Evolutionary conservation across 371 early-diverging fungal species (phyloP), one percentile per base, ranked within the genome.

Genomic region (Apophysomyces trapeziformis): DNA sequence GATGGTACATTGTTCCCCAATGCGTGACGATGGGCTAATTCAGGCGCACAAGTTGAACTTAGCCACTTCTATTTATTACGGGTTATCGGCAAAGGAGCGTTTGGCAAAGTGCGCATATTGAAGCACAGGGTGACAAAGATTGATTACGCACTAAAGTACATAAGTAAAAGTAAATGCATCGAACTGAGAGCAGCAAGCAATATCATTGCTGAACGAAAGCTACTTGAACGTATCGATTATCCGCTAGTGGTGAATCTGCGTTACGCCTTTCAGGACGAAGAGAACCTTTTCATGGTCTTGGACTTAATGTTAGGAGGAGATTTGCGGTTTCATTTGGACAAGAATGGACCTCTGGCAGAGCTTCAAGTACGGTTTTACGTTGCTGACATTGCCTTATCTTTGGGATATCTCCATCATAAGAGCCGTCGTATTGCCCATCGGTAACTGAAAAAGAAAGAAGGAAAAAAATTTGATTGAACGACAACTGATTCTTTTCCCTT

Each of bases 221-320:
- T 87, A 21, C 63, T 87, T 4, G 83, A 85, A 61, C 68, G 71
- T 9, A 64, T 85, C 7, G 74, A 78, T 5, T 72, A 81, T 58
- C 71, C 82, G 14, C 68, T 81, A 43, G 70, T 87, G 37, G 85
- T 88, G 18, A 92, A 92, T 73, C 65, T 92, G 66, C 79, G 89
- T 37, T 92, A 86, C 68, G 89, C 92, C 5, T 92, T 92, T 68
- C 91, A 92, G 74, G 92, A 92, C 69, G 90, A 91, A 65, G 88
- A 88, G 63, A 86, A 89, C 36, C 68, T 92, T 64, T 92, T 89
- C 65, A 88, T 92, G 89, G 89, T 87, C 14, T 68, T 92, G 35
- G 92, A 92, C 70, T 72, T 88, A 32, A 90, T 89, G 89, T 67
- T 85, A 11, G 95, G 95, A 57, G 96, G 96, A 11, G 97, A 97